Evolutionary conservation across 176 grass and related monocot genomes (phyloP).

Genomic region (Saccharum officinarum): DNA sequence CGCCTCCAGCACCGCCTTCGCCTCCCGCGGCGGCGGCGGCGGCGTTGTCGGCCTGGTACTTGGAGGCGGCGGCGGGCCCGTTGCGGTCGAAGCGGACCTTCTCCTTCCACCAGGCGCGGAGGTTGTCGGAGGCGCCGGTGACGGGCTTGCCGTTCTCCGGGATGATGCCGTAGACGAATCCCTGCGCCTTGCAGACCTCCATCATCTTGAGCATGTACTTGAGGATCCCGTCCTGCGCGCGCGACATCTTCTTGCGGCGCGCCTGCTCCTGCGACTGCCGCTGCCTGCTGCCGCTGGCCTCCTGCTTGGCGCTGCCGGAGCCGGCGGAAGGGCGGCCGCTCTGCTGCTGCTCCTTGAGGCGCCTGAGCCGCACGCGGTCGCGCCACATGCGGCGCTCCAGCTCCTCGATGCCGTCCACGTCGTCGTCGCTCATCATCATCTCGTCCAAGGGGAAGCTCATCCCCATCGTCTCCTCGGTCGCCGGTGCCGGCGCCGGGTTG

Average conservation of each 20-base stretch:
- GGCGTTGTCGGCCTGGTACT: conserved; percentile 42
- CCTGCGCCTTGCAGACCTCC: conserved; percentile 94
- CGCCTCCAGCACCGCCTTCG: no score
- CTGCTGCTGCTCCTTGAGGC: conserved; percentile 67
- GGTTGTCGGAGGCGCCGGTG: conserved; percentile 85
- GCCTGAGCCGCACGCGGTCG: conserved; percentile 67
- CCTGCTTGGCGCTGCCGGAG: background rate
- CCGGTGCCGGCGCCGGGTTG: conserved; percentile 32
- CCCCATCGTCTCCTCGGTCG: background rate
- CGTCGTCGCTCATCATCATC: conserved; percentile 35
- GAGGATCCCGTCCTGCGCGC: conserved; percentile 89
- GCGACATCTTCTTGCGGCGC: conserved; percentile 93
- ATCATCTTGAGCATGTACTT: conserved; percentile 99
- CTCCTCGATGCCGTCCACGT: conserved; percentile 73
- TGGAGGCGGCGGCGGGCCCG: conserved; percentile 69
- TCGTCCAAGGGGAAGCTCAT: conserved; percentile 31
- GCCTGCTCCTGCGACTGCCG: conserved; percentile 72
- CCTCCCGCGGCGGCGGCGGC: background rate
- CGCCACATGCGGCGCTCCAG: conserved; percentile 87
- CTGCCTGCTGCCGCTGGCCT: conserved; percentile 19
- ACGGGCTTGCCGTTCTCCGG: conserved; percentile 92
- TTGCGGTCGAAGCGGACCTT: conserved; percentile 93
- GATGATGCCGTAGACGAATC: conserved; percentile 95
- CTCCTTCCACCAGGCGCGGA: conserved; percentile 95
- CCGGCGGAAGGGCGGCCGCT: background rate